Conservation (phyloP, 352 stramenopile species). For the Phytopythium chamaehyphon region DNA sequence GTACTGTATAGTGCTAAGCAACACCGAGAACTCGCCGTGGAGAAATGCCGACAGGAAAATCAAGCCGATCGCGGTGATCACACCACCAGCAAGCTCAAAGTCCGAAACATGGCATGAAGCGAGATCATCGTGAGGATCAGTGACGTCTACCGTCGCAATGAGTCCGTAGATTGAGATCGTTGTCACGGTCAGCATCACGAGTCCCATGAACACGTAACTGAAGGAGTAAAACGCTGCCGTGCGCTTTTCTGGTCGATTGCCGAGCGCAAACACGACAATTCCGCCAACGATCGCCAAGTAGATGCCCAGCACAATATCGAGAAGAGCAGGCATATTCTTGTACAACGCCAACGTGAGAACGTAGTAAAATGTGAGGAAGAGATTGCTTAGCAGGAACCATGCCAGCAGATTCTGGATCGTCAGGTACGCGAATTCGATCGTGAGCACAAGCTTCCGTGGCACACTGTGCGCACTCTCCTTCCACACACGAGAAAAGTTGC, state of each 20-base stretch:
- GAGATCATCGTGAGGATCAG: conserved; percentile 24
- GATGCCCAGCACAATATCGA: conserved; percentile 29
- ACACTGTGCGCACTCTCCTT: conserved; percentile 33
- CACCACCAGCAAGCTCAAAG: conserved; percentile 14
- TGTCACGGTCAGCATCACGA: conserved; percentile 44
- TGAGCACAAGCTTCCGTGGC: conserved; percentile 32
- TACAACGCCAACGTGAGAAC: conserved; percentile 35
- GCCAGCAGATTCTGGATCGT: conserved; percentile 31
- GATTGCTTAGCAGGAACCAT: conserved; percentile 44
- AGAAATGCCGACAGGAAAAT: conserved; percentile 31
- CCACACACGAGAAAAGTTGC: conserved; percentile 51
- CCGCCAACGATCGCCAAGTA: conserved; percentile 35
- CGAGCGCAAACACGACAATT: conserved; percentile 41
- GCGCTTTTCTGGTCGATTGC: conserved; percentile 39
- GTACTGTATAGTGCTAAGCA: conserved; percentile 32
- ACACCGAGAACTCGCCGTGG: conserved; percentile 34
- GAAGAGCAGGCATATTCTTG: conserved; percentile 17
- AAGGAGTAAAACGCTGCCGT: conserved; percentile 46
- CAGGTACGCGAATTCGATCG: conserved; percentile 39
- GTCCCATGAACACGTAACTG: conserved; percentile 33
- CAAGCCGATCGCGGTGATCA: conserved; percentile 9
- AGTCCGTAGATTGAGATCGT: conserved; percentile 42
- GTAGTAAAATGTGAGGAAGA: conserved; percentile 53
- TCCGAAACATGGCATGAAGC: conserved; percentile 25
- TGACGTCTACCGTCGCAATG: conserved; percentile 18